Evolutionary conservation across 116 monocot genomes (phyloP).

Genomic region (Posidonia oceanica): DNA sequence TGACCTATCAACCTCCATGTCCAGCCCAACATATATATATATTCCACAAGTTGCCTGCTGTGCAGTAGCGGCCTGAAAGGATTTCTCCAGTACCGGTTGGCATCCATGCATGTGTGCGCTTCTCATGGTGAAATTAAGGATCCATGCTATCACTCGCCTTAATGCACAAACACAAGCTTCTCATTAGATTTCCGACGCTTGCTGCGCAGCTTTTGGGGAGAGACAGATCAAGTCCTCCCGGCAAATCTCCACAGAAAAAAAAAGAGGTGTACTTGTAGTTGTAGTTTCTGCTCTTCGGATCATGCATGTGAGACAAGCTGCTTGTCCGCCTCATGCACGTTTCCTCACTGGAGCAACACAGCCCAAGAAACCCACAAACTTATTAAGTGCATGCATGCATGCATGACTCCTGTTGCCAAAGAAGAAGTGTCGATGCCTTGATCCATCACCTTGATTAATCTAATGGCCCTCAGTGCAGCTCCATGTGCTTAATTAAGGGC

Average conservation of each 20-base stretch:
- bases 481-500: conserved; percentile 71
- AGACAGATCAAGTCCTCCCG: conserved; percentile 84
- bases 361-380: conserved; percentile 61
- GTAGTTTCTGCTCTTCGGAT: conserved; percentile 55
- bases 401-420: conserved; percentile 71
- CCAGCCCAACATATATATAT: conserved; percentile 57
- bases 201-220: conserved; percentile 45
- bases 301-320: conserved; percentile 88
- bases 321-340: conserved; percentile 56
- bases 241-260: conserved; percentile 81
- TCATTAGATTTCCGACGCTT: conserved; percentile 63
- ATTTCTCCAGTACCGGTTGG: conserved; percentile 59
- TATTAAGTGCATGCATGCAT: too few relatives aligned
- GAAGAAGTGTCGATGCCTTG: conserved; percentile 80
- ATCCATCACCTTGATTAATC: conserved; percentile 56
- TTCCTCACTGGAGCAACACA: conserved; percentile 42
- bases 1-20: conserved; percentile 38
- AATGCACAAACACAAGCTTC: conserved; percentile 68
- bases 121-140: conserved; percentile 54
- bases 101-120: conserved; percentile 45
- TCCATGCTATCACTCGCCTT: conserved; percentile 71
- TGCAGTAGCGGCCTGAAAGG: conserved; percentile 53
- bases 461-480: conserved; percentile 59
- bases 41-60: conserved; percentile 82
- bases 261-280: conserved; percentile 90